Base-by-base conservation (phyloP, 208 protist species). In the Dictyostelium gargantuum region DNA sequence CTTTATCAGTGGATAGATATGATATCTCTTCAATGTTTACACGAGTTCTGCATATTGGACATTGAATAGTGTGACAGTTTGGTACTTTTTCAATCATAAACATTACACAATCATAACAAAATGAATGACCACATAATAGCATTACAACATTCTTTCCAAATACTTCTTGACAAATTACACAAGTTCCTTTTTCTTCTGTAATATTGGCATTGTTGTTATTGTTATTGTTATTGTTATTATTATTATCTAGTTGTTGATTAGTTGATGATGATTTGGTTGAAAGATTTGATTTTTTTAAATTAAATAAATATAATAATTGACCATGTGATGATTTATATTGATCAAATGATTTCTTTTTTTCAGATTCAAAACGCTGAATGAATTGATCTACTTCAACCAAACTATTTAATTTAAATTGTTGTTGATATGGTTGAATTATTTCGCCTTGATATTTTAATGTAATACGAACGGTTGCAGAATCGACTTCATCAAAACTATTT, bases 61-160 rank as follows among this genome's bases (percentile, higher is more conserved):
- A 94, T 52, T 92, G 84, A 10, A 94, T 92, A 10, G 93, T 94
- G 26, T 79, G n/a, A 56, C 66, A 38, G 10, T 50, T 61, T 32
- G 38, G 66, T 10, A 63, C n/a, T 32, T 32, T 58, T 48, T 94
- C 93, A 58, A 94, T 81, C 93, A 93, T 92, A 42, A 42, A 84
- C 85, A 86, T 89, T 15, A 92, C 63, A 73, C 93, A 94, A 5
- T 77, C n/a, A 61, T 85, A 92, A 58, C 93, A 94, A 63, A 93
- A 93, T 11, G 35, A 40, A 58, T 94, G 93, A 32, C 93, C 93
- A 79, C 93, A 94, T 6, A 82, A n/a, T 3, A 94, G 40, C 29
- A 94, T 56, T 4, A 89, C 93, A 13, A 92, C 54, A 44, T 94
- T 68, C 26, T 42, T 29, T 23, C 61, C 93, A 40, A 91, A 46